A percentile compares a stretch with the other conserved stretches of the same genome.
Conservation (phyloP, 768 basidiomycete species). For the Cystofilobasidium bisporidii region DNA sequence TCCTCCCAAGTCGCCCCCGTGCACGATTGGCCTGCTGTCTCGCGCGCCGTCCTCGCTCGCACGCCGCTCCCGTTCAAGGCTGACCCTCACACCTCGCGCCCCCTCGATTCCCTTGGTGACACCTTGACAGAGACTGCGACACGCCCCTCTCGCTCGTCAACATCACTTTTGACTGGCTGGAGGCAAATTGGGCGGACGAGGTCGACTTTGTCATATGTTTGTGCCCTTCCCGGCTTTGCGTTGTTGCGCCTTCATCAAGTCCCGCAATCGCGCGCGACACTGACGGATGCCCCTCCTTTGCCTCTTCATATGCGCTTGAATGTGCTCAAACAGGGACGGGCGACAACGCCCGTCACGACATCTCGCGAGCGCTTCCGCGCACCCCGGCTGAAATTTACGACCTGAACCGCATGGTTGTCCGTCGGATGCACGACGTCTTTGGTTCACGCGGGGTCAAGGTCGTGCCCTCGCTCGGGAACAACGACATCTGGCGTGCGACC, state of each 20-base stretch:
- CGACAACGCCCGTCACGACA: slow-evolving; percentile 60
- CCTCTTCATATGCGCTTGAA: no score
- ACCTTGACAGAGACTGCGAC: slow-evolving; percentile 57
- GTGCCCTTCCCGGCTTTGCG: background rate
- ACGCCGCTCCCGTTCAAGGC: background rate
- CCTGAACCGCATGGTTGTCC: slow-evolving; percentile 57
- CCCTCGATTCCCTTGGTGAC: background rate
- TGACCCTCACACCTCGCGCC: background rate
- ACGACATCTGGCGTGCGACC: slow-evolving; percentile 42
- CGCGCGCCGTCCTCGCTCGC: background rate
- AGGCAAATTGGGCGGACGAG: slow-evolving; percentile 66
- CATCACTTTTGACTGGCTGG: slow-evolving; percentile 67
- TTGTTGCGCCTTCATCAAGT: slow-evolving; percentile 38
- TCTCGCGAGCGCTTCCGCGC: slow-evolving; percentile 68
- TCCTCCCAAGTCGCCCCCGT: no score
- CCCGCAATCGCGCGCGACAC: no score
- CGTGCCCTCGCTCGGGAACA: slow-evolving; percentile 79
- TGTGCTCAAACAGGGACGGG: slow-evolving; percentile 41
- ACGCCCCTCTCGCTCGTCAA: slow-evolving; percentile 70
- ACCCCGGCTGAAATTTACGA: slow-evolving; percentile 69
- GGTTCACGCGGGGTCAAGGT: slow-evolving; percentile 60
- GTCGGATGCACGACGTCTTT: slow-evolving; percentile 66
- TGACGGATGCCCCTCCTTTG: background rate
- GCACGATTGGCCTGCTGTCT: no score
- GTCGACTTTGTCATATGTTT: slow-evolving; percentile 79